Conservation (phyloP, 1,139 yeast genomes). For the Williopsis jadinii region DNA sequence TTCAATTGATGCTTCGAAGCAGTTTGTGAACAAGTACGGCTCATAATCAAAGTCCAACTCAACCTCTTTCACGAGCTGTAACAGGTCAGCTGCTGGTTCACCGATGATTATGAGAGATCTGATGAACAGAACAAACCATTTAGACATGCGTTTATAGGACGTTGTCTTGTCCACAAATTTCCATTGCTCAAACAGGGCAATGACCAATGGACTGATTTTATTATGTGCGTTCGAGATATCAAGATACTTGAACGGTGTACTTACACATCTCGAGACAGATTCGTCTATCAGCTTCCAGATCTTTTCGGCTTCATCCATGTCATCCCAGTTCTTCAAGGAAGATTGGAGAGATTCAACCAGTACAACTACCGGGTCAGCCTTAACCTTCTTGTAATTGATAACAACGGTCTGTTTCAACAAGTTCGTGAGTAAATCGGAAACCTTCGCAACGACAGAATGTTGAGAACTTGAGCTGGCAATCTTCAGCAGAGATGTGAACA, state of each 20-base stretch:
- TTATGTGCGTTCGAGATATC: slow-evolving; percentile 47
- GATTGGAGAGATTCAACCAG: slow-evolving; percentile 34
- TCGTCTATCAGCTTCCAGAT: slow-evolving; percentile 69
- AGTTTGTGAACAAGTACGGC: slow-evolving; percentile 8
- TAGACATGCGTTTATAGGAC: slow-evolving; percentile 23
- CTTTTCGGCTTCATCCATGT: slow-evolving; percentile 13
- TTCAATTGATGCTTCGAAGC: slow-evolving; percentile 11
- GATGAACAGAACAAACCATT: slow-evolving; percentile 48
- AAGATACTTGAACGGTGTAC: slow-evolving; percentile 77
- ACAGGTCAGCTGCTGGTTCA: slow-evolving; percentile 37
- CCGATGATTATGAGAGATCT: slow-evolving; percentile 45
- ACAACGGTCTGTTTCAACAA: slow-evolving; percentile 39
- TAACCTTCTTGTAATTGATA: slow-evolving; percentile 37
- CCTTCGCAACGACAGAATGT: slow-evolving; percentile 26
- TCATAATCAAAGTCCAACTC: slow-evolving; percentile 18
- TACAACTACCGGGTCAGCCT: slow-evolving; percentile 39
- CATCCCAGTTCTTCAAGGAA: slow-evolving; percentile 3
- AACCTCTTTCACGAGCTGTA: slow-evolving; percentile 24
- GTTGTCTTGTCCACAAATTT: slow-evolving; percentile 39
- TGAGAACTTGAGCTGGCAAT: slow-evolving; percentile 36
- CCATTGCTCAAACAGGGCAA: slow-evolving; percentile 70
- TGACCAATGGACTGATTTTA: slow-evolving; percentile 55
- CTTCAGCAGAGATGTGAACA: slow-evolving; percentile 54
- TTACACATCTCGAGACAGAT: slow-evolving; percentile 57
- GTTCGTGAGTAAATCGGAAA: slow-evolving; percentile 31